Conservation (phyloP, 257 asterid species). For the Primulina huaijiensis region DNA sequence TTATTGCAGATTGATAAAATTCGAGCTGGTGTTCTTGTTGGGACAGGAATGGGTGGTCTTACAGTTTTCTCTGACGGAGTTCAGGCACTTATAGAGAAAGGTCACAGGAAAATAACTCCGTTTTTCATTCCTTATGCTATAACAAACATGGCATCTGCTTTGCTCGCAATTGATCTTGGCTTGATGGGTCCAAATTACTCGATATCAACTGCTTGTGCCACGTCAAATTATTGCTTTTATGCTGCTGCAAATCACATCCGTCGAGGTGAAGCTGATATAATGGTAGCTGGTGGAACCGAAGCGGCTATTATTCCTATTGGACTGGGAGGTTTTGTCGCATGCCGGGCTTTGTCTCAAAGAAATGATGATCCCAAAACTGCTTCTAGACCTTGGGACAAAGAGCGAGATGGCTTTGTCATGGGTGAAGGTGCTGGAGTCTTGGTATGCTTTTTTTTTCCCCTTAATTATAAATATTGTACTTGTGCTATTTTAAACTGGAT, state of each 20-base stretch:
- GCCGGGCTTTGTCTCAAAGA: conserved; percentile 94
- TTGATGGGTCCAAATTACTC: conserved; percentile 96
- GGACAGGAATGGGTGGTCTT: conserved; percentile 98
- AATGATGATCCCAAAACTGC: conserved; percentile 86
- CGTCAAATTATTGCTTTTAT: conserved; percentile 87
- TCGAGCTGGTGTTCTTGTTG: conserved; percentile 84
- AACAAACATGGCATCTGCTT: conserved; percentile 93
- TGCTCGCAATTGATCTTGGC: conserved; percentile 89
- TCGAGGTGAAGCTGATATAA: conserved; percentile 93
- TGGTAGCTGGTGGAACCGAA: conserved; percentile 93
- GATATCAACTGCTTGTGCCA: conserved; percentile 94
- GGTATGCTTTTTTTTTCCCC: conserved; percentile 38
- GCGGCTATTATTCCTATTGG: conserved; percentile 94
- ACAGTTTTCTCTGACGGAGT: conserved; percentile 85
- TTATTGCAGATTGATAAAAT: conserved; percentile 70
- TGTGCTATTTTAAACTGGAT: neutral
- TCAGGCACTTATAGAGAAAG: conserved; percentile 76
- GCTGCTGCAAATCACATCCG: conserved; percentile 98
- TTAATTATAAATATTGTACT: neutral
- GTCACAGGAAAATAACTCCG: conserved; percentile 77
- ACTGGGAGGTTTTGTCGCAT: conserved; percentile 93
- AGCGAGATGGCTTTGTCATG: conserved; percentile 89
- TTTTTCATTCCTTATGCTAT: conserved; percentile 91
- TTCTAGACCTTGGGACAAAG: conserved; percentile 90
- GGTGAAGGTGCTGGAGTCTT: conserved; percentile 92